Evolutionary conservation across 2,329 filamentous ascomycete genomes (phyloP), one percentile per base, ranked within the genome.

Genomic region (Pestalotiopsis sp.): DNA sequence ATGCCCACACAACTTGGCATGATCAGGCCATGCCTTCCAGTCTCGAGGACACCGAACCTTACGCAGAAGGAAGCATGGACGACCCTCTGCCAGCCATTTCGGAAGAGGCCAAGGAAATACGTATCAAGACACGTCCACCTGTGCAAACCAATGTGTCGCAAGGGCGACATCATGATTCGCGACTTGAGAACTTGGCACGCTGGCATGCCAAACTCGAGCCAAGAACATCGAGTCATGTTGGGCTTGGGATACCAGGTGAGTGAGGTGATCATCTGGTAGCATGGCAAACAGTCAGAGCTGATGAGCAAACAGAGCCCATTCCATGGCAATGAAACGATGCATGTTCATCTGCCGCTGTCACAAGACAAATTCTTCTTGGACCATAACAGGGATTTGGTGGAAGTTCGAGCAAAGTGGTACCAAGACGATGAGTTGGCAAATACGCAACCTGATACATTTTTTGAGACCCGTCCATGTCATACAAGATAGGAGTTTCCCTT

Each of bases 181-280:
- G 77, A 78, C 64, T 38, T 78, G 52, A 68, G 77, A 63, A 70
- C 71, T 12, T 79, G 77, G 77, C 77, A 78, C 60, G 77, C 76
- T 3, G 76, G 77, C n/a, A 78, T 79, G 77, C 77, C 77, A 3
- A 79, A 79, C 27, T 38, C 65, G 13, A 76, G 72, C 41, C 69
- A 73, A 3, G 36, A 41, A 27, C 71, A 77, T 57, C 70, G 75
- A 45, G 73, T 76, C 64, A 77, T 78, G 76, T 67, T 78, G 2
- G 76, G 71, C 7, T 52, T 75, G 25, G 74, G 73, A 1, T 77
- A 77, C 49, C 73, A 77, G 67, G 71, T 72, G 23, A 58, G 64
- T 66, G 64, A 70, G 17, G 14, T 4, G 4, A 0, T 39, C 23
- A 13, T 17, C 20, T 17, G 45, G 45, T 3, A 6, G 1, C 2